Evolutionary conservation across 2,329 filamentous ascomycete species (phyloP), one percentile per base, ranked within the genome.

Genomic region (Lecanicillium sp.): DNA sequence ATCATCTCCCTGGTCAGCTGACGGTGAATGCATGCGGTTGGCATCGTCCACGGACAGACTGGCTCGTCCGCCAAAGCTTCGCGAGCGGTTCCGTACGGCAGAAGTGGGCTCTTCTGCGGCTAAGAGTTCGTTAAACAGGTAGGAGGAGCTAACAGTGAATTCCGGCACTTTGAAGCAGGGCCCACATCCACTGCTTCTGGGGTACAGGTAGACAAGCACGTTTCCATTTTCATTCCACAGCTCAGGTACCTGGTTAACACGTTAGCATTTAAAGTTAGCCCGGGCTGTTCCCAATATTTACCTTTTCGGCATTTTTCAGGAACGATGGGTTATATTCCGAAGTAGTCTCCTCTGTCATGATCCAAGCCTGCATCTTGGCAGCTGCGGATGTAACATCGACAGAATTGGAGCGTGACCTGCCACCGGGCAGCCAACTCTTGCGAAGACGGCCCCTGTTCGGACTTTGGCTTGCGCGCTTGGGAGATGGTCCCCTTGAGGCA

Each of bases 171-270:
- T 82, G 66, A 84, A 84, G 0, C 78, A 83, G 2, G 81, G 74
- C 0, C 75, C 76, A 8, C 61, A 63, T 9, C 72, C 72, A 50
- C 67, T 73, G 5, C 67, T 65, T 47, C 68, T 72, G 1, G 79
- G 70, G 48, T 75, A 75, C 4, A 86, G 63, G 55, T 80, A 79
- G 17, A 86, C 71, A 43, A 71, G 67, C 20, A 83, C 72, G 51
- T 74, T 74, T 32, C 77, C 80, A 44, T 62, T 66, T 47, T 83
- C 79, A 54, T 81, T 78, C 82, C 82, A 85, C 17, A 86, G 63
- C 60, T 85, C 82, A 2, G 81, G 78, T 4, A 84, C 77, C 78
- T 82, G 50, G 11, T 33, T 43, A 33, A 37, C 50, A 57, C 54
- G 53, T 55, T 44, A 36, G 48, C 44, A 52, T 26, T 27, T 52